Conservation (phyloP, 805 yeast genomes). For the Vanderwaltozyma polyspora region DNA sequence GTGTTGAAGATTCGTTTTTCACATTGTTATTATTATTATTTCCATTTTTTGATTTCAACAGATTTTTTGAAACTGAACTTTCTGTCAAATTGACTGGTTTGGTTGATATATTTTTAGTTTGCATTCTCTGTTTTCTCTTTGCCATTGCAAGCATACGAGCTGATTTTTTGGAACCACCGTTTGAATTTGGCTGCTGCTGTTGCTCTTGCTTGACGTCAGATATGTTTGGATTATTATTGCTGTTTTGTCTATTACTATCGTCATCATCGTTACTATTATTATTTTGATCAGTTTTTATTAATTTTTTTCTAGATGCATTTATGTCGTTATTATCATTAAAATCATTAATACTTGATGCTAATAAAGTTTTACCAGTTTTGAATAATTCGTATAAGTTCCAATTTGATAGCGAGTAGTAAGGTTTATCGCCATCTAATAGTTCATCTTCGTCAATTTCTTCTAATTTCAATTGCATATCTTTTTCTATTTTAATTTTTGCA, state of each 20-base stretch:
- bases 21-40: conserved; percentile 9
- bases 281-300: conserved; percentile 7
- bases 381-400: conserved; percentile 23
- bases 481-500: conserved; percentile 26
- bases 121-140: conserved; percentile 73
- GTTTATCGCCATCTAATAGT: conserved; percentile 16
- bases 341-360: conserved; percentile 20
- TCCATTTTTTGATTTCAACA: conserved; percentile 21
- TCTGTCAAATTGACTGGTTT: conserved; percentile 61
- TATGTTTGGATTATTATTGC: too few relatives aligned
- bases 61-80: conserved; percentile 47
- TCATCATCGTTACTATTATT: conserved; percentile 6
- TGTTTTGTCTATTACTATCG: background rate
- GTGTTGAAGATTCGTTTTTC: conserved; percentile 15
- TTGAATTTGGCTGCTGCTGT: conserved; percentile 4
- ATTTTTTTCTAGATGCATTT: conserved; percentile 8
- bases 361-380: conserved; percentile 18
- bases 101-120: conserved; percentile 40
- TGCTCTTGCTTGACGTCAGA: conserved; percentile 2
- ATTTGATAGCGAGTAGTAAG: conserved; percentile 12
- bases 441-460: conserved; percentile 18
- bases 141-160: conserved; percentile 91
- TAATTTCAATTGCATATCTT: conserved; percentile 23
- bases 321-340: conserved; percentile 6
- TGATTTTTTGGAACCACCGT: conserved; percentile 31